phyloP scores from a whole-genome alignment of 306 rosid species.

The Fagus crenata region DNA sequence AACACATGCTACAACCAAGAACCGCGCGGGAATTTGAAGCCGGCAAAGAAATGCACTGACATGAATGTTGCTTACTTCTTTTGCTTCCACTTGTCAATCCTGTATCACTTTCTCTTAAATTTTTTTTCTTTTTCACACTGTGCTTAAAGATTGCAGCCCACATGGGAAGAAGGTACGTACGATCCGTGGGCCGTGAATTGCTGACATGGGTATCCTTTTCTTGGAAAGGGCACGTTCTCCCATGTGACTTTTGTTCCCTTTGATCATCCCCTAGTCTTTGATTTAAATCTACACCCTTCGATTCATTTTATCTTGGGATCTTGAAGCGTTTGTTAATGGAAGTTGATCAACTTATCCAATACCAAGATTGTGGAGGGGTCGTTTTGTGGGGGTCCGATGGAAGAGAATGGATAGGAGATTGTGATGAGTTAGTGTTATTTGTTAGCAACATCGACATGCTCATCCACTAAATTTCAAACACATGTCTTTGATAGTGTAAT shows the following conservation, averaged over 20 bases:
- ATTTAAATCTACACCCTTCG: conserved; percentile 15
- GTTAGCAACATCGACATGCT: background rate
- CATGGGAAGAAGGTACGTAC: conserved; percentile 63
- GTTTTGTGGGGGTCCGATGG: background rate
- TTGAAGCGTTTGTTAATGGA: background rate
- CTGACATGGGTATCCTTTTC: conserved; percentile 39
- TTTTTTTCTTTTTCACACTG: too few relatives aligned
- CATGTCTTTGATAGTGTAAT: background rate
- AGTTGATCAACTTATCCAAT: background rate
- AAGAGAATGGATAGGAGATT: background rate
- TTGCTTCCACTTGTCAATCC: background rate
- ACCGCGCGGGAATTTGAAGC: conserved; percentile 26
- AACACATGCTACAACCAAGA: conserved; percentile 43
- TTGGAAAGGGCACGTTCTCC: conserved; percentile 46
- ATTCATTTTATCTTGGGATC: background rate
- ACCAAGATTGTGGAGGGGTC: background rate
- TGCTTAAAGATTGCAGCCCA: conserved; percentile 15
- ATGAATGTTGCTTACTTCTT: conserved; percentile 28
- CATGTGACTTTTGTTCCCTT: conserved; percentile 66
- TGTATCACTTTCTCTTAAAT: background rate
- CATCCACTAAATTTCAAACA: background rate
- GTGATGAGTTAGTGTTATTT: background rate
- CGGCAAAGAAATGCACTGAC: conserved; percentile 19
- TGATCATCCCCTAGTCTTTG: conserved; percentile 24
- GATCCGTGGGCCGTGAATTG: conserved; percentile 35